A percentile compares a stretch with the other conserved stretches of the same genome.
phyloP scores from a whole-genome alignment of 495 filamentous ascomycete species.

The Hapsidospora chrysogenum region DNA sequence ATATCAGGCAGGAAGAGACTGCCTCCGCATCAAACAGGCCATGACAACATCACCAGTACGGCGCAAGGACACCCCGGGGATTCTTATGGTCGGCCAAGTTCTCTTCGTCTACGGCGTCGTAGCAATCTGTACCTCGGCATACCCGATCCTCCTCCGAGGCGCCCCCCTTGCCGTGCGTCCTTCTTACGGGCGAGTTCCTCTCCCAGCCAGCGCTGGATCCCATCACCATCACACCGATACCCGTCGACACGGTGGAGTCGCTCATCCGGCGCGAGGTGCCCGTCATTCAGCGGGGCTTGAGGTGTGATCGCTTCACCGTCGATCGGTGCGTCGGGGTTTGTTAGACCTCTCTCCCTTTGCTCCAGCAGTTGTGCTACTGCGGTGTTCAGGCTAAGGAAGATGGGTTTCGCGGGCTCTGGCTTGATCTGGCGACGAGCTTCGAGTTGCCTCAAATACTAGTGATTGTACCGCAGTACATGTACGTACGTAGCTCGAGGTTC shows the following conservation, averaged over 20 bases:
- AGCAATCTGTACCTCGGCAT: not conserved
- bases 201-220: conserved; percentile 12
- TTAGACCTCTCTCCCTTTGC: conserved; percentile 13
- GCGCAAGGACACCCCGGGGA: not conserved
- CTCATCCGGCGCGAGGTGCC: conserved; percentile 16
- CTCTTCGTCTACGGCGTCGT: not conserved
- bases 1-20: not conserved
- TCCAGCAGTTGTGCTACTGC: conserved; percentile 17
- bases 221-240: conserved; percentile 14
- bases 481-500: no score
- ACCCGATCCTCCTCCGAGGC: not conserved
- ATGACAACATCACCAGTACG: not conserved
- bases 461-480: no score
- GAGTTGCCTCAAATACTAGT: no score
- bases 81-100: not conserved
- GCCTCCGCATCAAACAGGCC: not conserved
- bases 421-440: conserved; percentile 5
- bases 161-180: not conserved
- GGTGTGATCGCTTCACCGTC: conserved; percentile 11
- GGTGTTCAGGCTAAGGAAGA: conserved; percentile 9
- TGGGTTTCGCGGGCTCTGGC: not conserved
- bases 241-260: conserved; percentile 18
- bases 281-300: conserved; percentile 13
- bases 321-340: conserved; percentile 19
- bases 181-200: conserved; percentile 14